Evolutionary conservation across 208 protist genomes (phyloP), one percentile per base, ranked within the genome.

Genomic region (Trypanosoma brucei): DNA sequence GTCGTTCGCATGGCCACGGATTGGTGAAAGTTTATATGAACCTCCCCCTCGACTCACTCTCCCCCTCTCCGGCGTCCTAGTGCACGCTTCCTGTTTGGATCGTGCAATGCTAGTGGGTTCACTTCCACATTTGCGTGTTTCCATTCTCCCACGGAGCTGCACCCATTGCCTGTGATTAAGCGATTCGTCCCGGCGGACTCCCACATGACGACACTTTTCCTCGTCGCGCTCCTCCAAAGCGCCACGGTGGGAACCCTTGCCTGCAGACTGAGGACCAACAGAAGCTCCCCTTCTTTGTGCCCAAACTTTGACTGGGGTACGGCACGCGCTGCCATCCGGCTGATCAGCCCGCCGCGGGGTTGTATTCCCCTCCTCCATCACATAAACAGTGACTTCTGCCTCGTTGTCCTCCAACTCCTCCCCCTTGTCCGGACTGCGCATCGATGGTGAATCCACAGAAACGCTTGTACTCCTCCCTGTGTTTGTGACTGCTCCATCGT

Each of bases 101-200:
- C 6, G 42, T 46, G 42, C 42, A 22, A 46, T 46, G 42, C 42
- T 46, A 14, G 11, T 57, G 59, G 7, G 45, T 14, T 22, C 22
- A 59, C 13, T 46, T 11, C 44, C 30, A 8, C 35, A 11, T 7
- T 33, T 2, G 11, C 31, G 38, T 49, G 13, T 33, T 30, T 35
- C 44, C 2, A 57, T 11, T 40, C 44, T 9, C 3, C 33, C 53
- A 44, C 67, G 58, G 13, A 72, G 36, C 3, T 51, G 38, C 8
- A 66, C 11, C 67, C 67, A 72, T 13, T 72, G n/a, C n/a, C 62
- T 53, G 36, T 72, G 59, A 57, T 66, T 42, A 30, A 72, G 59
- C 37, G 59, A 50, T 39, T 50, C 59, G 38, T 72, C 67, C 39
- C 67, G 67, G 7, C 39, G 60, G 38, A 36, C 42, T n/a, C 36